A percentile compares a stretch with the other conserved stretches of the same genome.
These are phyloP conservation scores for Dioscorea cayenensis DNA, from an alignment of 116 monocot species.

Conservation along the genomic window DNA sequence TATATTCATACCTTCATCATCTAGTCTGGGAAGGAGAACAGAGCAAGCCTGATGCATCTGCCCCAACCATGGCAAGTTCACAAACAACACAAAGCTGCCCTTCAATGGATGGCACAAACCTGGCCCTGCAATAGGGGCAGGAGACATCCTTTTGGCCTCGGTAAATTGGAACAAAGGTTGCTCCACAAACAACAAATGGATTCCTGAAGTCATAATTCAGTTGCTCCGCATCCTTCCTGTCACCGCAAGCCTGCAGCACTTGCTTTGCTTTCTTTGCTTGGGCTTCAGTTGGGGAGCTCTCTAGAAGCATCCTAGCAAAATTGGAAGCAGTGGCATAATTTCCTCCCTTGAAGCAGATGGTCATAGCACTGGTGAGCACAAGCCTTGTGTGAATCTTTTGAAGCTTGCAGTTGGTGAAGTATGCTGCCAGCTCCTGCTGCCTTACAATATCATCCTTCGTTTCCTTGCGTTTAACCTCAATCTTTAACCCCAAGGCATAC, in stretches of 20 bases:
- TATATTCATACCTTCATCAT: slow-evolving; percentile 20
- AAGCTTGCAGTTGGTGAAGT: slow-evolving; percentile 88
- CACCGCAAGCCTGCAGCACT: slow-evolving; percentile 59
- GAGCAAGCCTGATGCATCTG: slow-evolving; percentile 85
- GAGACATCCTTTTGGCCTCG: slow-evolving; percentile 78
- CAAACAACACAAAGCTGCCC: slow-evolving; percentile 79
- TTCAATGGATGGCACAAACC: slow-evolving; percentile 52
- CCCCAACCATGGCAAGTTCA: slow-evolving; percentile 76
- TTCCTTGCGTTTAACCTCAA: slow-evolving; percentile 77
- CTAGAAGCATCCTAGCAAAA: slow-evolving; percentile 83
- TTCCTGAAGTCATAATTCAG: slow-evolving; percentile 73
- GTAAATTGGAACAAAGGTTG: slow-evolving; percentile 83
- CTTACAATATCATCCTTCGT: slow-evolving; percentile 43
- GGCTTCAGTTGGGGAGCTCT: slow-evolving; percentile 50
- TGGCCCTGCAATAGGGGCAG: slow-evolving; percentile 73
- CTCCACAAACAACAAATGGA: slow-evolving; percentile 82
- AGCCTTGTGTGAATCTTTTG: slow-evolving; percentile 69
- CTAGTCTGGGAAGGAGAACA: slow-evolving; percentile 75
- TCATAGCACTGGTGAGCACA: slow-evolving; percentile 73
- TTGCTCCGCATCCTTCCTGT: slow-evolving; percentile 52
- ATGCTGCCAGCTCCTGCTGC: slow-evolving; percentile 85
- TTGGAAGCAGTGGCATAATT: slow-evolving; percentile 63
- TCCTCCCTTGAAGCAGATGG: slow-evolving; percentile 59
- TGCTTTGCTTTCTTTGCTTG: slow-evolving; percentile 69
- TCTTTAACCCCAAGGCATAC: slow-evolving; percentile 78